Base-by-base conservation (phyloP, 768 basidiomycete species). In the Coprinellus aureogranulatus region DNA sequence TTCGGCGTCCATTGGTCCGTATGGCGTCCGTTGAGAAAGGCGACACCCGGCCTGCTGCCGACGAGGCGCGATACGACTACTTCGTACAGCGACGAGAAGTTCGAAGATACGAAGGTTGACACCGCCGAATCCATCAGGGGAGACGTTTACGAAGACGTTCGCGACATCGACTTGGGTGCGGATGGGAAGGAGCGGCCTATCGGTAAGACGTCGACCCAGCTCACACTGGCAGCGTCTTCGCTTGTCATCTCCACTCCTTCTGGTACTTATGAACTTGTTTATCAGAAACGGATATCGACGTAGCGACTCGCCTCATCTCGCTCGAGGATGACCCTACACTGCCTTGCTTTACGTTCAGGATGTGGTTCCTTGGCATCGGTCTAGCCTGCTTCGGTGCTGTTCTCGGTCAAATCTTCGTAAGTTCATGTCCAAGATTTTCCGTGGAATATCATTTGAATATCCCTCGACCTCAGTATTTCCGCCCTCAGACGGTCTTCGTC, bases 331-430 rank as follows among this genome's bases (percentile, higher is more conserved):
- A 83, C 62, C 77, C 83, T 0, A 70, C 70, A 0, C 70, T 81
- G 0, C 81, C 76, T 0, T 70, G 74, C 0, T 78, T 80, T 59
- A 85, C 83, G 0, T 83, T 86, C 68, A 71, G 84, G 16, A 78
- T 82, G 64, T 78, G 80, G 75, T 77, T 85, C 67, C 72, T 85
- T 1, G 80, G 79, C 37, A 62, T 83, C 16, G 83, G 82, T 10
- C 72, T 85, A 18, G 76, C 81, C 9, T 80, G 81, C 58, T 86
- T 86, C 64, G 82, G 82, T 57, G 75, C 72, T 40, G 83, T 83
- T 3, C 67, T 80, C 4, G 71, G 78, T 2, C 77, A 81, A 57
- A 79, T 81, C 26, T 81, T 82, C 63, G 77, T 79, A 60, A 20
- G 77, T 70, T 2, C 30, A 22, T 14, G 25, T 44, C 23, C 28